Base-by-base conservation (phyloP, 2,329 filamentous ascomycete species). In the Teratosphaeria destructans region DNA sequence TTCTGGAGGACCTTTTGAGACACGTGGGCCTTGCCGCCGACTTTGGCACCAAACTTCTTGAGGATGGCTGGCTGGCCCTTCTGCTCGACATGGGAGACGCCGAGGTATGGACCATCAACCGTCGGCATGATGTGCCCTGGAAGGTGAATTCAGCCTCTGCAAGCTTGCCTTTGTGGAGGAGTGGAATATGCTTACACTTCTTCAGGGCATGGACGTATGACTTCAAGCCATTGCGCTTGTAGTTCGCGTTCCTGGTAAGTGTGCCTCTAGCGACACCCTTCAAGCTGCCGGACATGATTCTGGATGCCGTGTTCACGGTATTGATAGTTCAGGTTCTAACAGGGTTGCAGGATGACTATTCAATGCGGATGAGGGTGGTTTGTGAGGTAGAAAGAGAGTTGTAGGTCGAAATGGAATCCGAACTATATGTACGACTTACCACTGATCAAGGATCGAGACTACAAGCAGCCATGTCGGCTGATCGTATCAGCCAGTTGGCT, bases 61-160 rank as follows among this genome's bases (percentile, higher is more conserved):
- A 64, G 57, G 43, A 68, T 59, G 11, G 62, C 59, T 32, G 60
- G 64, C 53, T 79, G 75, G 23, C 79, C 79, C 47, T 78, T 77
- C 62, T 83, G 77, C 32, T 78, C 72, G 58, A 79, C 68, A 37
- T 76, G 74, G 34, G 78, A 76, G 61, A 77, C 71, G 62, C 82
- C 76, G 63, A 77, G 78, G 73, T 83, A 89, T 7, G 84, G 85
- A 4, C 86, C 85, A 1, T 80, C 78, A 62, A 81, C 76, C 60
- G 85, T 87, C 37, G 86, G 84, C 26, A 79, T 73, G 68, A 88
- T 84, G 60, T 81, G 78, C 70, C 82, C 70, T 71, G 59, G 2
- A 49, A 23, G 14, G 14, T 11, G 29, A n/a, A 16, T 55, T 37
- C 59, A 53, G 23, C 1, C 23, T 23, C 23, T 23, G 23, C 43